Evolutionary conservation across 192 early-diverging fungal species (phyloP).

Genomic region (Coemansia sp.): DNA sequence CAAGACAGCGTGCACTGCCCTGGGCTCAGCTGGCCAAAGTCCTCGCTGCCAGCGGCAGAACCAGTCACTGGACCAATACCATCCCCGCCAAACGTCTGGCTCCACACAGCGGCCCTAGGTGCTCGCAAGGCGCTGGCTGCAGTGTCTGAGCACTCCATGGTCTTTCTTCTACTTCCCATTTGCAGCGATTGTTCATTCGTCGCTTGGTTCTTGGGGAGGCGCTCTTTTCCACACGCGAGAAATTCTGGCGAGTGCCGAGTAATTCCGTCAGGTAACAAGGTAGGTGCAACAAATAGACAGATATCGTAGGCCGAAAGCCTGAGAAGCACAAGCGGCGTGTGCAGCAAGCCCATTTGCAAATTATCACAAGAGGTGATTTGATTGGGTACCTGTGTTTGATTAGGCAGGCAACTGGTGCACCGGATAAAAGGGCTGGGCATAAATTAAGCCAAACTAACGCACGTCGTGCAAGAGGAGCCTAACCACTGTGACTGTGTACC

Average conservation of each 20-base stretch:
- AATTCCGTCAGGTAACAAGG: not conserved
- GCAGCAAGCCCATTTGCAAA: too few species aligned
- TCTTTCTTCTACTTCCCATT: slow-evolving; percentile 8
- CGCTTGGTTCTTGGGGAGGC: not conserved
- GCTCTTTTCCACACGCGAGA: not conserved
- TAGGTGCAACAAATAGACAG: not conserved
- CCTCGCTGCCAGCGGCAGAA: slow-evolving; percentile 17
- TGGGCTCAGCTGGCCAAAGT: slow-evolving; percentile 20
- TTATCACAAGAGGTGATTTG: not conserved
- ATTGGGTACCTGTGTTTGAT: not conserved
- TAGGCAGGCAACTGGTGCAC: not conserved
- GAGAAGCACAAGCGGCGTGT: not conserved
- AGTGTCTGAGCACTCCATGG: not conserved
- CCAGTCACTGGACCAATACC: slow-evolving; percentile 1
- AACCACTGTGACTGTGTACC: slow-evolving; percentile 2
- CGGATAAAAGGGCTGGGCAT: not conserved
- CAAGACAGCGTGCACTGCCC: slow-evolving; percentile 36
- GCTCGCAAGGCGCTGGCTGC: not conserved
- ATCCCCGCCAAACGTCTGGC: not conserved
- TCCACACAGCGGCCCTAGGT: not conserved
- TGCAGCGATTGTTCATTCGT: slow-evolving; percentile 9
- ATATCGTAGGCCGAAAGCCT: not conserved
- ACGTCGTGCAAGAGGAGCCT: not conserved
- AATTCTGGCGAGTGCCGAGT: not conserved
- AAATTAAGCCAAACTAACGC: not conserved